These are phyloP conservation scores for Magnusiomyces magnusii DNA, from an alignment of 1,139 yeast genomes.

Conservation along the genomic window DNA sequence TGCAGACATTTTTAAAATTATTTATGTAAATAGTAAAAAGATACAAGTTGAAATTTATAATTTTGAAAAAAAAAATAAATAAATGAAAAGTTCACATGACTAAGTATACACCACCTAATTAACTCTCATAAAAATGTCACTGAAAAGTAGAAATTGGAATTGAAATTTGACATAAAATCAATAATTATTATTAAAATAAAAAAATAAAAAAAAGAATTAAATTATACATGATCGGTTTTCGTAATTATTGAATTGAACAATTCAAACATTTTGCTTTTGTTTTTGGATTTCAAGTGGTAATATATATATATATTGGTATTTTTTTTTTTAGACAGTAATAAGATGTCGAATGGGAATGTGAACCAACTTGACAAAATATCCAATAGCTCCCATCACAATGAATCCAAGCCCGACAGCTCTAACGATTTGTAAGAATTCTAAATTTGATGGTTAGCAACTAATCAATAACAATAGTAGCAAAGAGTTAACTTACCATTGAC, in stretches of 20 bases:
- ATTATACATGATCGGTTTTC: too few relatives aligned
- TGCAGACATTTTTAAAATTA: slow-evolving; percentile 8
- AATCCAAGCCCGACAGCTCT: slow-evolving; percentile 97
- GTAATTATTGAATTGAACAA: too few relatives aligned
- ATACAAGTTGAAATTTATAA: too few relatives aligned
- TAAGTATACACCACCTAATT: background rate
- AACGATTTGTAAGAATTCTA: slow-evolving; percentile 78
- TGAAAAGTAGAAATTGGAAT: too few relatives aligned
- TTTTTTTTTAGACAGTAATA: slow-evolving; percentile 55
- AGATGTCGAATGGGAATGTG: slow-evolving; percentile 97
- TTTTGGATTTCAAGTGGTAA: too few relatives aligned
- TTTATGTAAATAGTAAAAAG: background rate
- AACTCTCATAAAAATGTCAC: background rate
- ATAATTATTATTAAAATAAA: too few relatives aligned
- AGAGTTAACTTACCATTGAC: slow-evolving; percentile 63
- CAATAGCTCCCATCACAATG: slow-evolving; percentile 96
- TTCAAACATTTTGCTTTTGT: too few relatives aligned
- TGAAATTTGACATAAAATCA: too few relatives aligned
- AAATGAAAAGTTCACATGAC: background rate
- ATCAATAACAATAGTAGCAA: too few relatives aligned
- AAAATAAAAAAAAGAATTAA: background rate
- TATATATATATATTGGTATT: background rate
- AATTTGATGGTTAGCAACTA: background rate
- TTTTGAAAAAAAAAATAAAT: background rate
- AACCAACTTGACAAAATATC: slow-evolving; percentile 86